Evolutionary conservation across 306 rosid species (phyloP).

Genomic region (Rubus idaeus): DNA sequence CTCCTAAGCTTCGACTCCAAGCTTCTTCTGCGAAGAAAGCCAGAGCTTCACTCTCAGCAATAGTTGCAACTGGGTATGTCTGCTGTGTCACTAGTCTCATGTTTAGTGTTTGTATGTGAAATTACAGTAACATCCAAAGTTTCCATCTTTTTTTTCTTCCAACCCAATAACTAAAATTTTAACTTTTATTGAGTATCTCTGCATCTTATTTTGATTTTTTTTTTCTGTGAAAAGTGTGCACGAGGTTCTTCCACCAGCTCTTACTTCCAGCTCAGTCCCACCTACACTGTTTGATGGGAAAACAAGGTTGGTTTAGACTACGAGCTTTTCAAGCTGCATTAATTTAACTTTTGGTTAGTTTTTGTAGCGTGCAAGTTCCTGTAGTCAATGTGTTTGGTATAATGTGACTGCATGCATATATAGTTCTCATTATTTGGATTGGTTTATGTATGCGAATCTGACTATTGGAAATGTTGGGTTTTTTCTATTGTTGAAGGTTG

Average conservation of each 20-base stretch:
- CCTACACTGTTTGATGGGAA: slow-evolving; percentile 76
- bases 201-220: background rate
- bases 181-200: background rate
- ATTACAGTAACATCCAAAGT: background rate
- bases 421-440: background rate
- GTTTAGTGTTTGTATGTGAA: background rate
- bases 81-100: slow-evolving; percentile 1
- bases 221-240: slow-evolving; percentile 33
- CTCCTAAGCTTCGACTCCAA: slow-evolving; percentile 29
- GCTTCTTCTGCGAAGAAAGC: slow-evolving; percentile 16
- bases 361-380: background rate
- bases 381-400: slow-evolving; percentile 6
- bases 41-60: slow-evolving; percentile 24
- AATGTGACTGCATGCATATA: too few species aligned
- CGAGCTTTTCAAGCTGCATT: background rate
- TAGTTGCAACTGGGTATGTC: slow-evolving; percentile 48
- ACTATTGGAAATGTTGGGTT: slow-evolving; percentile 9
- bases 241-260: slow-evolving; percentile 60
- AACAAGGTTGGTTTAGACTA: slow-evolving; percentile 50
- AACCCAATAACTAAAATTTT: background rate
- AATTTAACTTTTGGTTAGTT: background rate
- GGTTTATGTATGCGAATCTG: slow-evolving; percentile 13
- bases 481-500: slow-evolving; percentile 52
- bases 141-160: background rate
- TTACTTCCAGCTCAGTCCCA: slow-evolving; percentile 64